Evolutionary conservation across 352 stramenopile species (phyloP).

Genomic region (Pythium scleroteichum): DNA sequence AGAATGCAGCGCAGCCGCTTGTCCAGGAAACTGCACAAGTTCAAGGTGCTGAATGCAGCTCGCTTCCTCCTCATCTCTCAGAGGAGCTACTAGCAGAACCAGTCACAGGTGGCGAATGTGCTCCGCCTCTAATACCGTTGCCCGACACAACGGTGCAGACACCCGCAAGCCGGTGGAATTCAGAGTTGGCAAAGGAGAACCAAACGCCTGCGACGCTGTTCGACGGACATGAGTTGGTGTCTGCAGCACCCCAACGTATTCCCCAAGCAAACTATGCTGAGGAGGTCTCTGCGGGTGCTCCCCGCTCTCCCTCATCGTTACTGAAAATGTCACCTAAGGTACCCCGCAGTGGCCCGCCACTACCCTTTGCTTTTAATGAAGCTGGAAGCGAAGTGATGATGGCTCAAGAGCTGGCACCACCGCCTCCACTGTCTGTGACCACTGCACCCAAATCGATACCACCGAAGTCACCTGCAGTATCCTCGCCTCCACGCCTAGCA

Average conservation of each 20-base stretch:
- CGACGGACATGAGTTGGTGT: too few species aligned
- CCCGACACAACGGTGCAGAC: too few species aligned
- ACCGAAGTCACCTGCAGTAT: neutral
- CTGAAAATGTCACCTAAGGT: slow-evolving; percentile 20
- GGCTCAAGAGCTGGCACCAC: slow-evolving; percentile 3
- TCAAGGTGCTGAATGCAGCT: neutral
- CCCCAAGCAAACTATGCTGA: neutral
- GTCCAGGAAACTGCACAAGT: slow-evolving; percentile 24
- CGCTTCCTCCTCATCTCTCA: neutral
- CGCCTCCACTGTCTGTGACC: slow-evolving; percentile 9
- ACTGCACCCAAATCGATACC: neutral
- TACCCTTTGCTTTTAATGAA: slow-evolving; percentile 21
- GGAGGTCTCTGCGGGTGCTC: neutral
- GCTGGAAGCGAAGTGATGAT: neutral
- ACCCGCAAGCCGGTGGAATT: too few species aligned
- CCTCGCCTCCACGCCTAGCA: slow-evolving; percentile 6
- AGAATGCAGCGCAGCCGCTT: slow-evolving; percentile 9
- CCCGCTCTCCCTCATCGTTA: neutral
- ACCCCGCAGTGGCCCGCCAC: slow-evolving; percentile 9
- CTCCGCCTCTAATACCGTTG: too few species aligned
- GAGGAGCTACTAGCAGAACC: too few species aligned
- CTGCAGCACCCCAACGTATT: too few species aligned
- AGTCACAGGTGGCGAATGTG: too few species aligned
- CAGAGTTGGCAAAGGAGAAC: too few species aligned
- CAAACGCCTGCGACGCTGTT: too few species aligned